A percentile compares a stretch with the other conserved stretches of the same genome.
These are phyloP conservation scores for Castanopsis chinensis DNA, from an alignment of 306 rosid genomes.

Conservation along the genomic window DNA sequence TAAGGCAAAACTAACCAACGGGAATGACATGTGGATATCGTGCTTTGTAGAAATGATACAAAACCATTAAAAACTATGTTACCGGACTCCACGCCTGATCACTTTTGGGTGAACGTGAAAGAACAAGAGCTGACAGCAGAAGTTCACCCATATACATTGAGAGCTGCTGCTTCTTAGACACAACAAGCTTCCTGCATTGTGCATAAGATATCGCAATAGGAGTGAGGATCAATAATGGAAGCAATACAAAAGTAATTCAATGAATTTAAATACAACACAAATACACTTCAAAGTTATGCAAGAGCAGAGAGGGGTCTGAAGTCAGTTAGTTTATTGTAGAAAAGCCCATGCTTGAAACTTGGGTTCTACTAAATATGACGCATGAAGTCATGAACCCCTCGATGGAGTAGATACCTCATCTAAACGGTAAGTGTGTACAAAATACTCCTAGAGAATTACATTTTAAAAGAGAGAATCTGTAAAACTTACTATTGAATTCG, in stretches of 20 bases:
- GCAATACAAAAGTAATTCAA: background rate
- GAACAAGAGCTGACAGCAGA: constrained; percentile 65
- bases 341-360: background rate
- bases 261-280: background rate
- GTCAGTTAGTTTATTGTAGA: background rate
- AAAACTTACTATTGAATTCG: too few relatives aligned
- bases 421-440: too few relatives aligned
- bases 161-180: too few relatives aligned
- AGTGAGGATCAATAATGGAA: background rate
- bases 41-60: background rate
- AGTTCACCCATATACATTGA: constrained; percentile 60
- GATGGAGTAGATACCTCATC: too few relatives aligned
- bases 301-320: background rate
- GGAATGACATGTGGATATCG: background rate
- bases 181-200: too few relatives aligned
- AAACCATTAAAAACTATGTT: constrained; percentile 17
- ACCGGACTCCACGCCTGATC: constrained; percentile 96
- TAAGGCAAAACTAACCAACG: background rate
- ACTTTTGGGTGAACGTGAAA: constrained; percentile 75
- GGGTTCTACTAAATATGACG: background rate
- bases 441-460: too few relatives aligned
- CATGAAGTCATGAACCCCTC: background rate
- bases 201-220: background rate
- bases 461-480: too few relatives aligned
- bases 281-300: background rate